phyloP scores from a whole-genome alignment of 2,329 filamentous ascomycete genomes.

The Aspergillus fructus region DNA sequence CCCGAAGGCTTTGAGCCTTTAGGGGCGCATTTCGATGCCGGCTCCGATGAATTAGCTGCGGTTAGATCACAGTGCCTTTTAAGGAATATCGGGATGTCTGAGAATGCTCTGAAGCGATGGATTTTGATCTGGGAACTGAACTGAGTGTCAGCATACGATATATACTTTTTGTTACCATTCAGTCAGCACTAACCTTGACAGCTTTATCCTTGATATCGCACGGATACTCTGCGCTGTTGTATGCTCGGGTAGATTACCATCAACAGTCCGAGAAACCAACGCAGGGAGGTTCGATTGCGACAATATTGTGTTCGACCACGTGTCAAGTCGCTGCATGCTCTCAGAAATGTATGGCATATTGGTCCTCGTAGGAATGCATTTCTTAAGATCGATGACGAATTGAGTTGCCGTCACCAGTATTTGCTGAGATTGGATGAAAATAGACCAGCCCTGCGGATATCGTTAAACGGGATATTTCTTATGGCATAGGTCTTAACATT shows the following conservation, averaged over 20 bases:
- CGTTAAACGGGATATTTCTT: not conserved
- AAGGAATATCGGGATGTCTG: conserved; percentile 47
- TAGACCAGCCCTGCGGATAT: conserved; percentile 39
- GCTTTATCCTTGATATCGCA: conserved; percentile 44
- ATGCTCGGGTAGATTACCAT: conserved; percentile 32
- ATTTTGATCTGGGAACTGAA: conserved; percentile 46
- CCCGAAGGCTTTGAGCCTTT: conserved; percentile 15
- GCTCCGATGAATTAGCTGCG: conserved; percentile 25
- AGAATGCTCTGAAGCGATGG: conserved; percentile 48
- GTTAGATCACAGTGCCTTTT: conserved; percentile 47
- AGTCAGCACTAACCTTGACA: conserved; percentile 36
- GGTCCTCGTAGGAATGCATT: conserved; percentile 34
- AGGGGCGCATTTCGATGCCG: conserved; percentile 3
- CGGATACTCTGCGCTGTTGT: conserved; percentile 41
- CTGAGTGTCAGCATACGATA: conserved; percentile 8
- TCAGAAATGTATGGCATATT: conserved; percentile 41
- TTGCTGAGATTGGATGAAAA: conserved; percentile 45
- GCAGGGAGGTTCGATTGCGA: conserved; percentile 34
- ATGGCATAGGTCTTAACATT: not conserved
- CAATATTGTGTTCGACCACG: conserved; percentile 39
- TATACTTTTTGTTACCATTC: not conserved
- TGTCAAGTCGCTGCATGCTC: conserved; percentile 43
- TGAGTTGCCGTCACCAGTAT: conserved; percentile 43
- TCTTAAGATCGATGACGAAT: conserved; percentile 42
- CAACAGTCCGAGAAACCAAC: conserved; percentile 22